Evolutionary conservation across 2,329 filamentous ascomycete genomes (phyloP).

Genomic region (Aspergillus sp.): DNA sequence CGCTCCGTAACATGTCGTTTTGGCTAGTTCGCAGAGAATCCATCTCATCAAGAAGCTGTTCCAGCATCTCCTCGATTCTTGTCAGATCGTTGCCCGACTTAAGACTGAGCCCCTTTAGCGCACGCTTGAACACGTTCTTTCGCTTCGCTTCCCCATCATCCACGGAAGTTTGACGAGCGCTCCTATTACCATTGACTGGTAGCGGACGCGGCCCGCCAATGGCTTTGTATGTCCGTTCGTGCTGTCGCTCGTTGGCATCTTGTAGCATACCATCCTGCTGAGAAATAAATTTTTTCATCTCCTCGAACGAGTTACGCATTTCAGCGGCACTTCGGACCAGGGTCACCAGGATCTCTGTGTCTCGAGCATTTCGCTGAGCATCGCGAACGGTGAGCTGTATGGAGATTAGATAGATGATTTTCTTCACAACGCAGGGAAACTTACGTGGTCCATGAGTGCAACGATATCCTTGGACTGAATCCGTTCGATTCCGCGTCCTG

Average conservation of each 20-base stretch:
- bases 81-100: conserved; percentile 85
- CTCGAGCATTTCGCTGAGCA: conserved; percentile 90
- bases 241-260: conserved; percentile 80
- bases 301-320: conserved; percentile 95
- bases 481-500: conserved; percentile 80
- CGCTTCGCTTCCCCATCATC: conserved; percentile 70
- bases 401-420: conserved; percentile 26
- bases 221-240: conserved; percentile 79
- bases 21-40: conserved; percentile 71
- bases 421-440: conserved; percentile 29
- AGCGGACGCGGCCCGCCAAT: conserved; percentile 84
- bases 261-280: conserved; percentile 90
- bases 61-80: conserved; percentile 87
- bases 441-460: conserved; percentile 91
- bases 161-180: conserved; percentile 46
- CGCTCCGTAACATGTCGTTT: conserved; percentile 35
- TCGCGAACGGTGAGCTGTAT: conserved; percentile 84
- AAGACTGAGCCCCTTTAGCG: conserved; percentile 84
- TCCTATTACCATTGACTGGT: conserved; percentile 64
- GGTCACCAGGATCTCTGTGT: conserved; percentile 94
- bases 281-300: conserved; percentile 88
- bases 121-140: conserved; percentile 89
- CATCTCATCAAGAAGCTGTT: conserved; percentile 88
- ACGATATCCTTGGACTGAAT: conserved; percentile 98
- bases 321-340: conserved; percentile 91